Percentiles rank a stretch among this genome's conserved stretches.
These are phyloP conservation scores for Mortierella antarctica DNA, from an alignment of 192 early-diverging fungal genomes.

Conservation along the genomic window DNA sequence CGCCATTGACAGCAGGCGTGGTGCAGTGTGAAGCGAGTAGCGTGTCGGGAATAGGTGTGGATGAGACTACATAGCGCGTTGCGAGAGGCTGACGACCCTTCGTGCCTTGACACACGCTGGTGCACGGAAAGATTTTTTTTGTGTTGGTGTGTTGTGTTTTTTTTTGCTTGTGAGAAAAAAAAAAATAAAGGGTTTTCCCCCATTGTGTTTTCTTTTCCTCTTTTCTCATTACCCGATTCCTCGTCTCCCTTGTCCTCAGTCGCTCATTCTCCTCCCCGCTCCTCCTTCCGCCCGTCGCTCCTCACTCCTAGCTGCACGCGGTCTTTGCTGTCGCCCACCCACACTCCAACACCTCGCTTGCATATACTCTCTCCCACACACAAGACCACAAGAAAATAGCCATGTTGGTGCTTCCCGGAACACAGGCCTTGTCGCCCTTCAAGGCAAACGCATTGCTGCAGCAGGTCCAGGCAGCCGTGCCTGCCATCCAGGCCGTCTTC, in stretches of 20 bases:
- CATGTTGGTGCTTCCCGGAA: slow-evolving; percentile 91
- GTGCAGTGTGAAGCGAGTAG: no score
- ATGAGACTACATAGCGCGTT: background rate
- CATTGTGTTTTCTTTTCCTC: slow-evolving; percentile 7
- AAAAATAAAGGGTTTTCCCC: background rate
- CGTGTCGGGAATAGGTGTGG: no score
- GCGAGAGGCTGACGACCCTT: background rate
- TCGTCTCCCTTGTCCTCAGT: background rate
- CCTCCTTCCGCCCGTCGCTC: background rate
- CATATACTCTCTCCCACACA: slow-evolving; percentile 13
- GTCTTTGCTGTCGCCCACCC: background rate
- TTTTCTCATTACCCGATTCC: slow-evolving; percentile 11
- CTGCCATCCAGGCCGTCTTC: slow-evolving; percentile 62
- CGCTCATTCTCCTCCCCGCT: background rate
- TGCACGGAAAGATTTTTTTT: no score
- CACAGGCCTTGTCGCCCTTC: slow-evolving; percentile 83
- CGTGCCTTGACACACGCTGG: background rate
- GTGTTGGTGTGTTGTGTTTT: background rate
- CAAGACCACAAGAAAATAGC: slow-evolving; percentile 1
- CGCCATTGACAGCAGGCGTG: no score
- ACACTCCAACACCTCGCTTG: background rate
- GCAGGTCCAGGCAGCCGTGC: slow-evolving; percentile 66
- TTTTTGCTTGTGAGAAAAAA: slow-evolving; percentile 10
- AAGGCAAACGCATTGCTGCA: slow-evolving; percentile 69
- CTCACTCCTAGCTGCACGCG: background rate